These are phyloP conservation scores for Nasturtium officinale DNA, from an alignment of 345 rosid species.

Conservation along the genomic window DNA sequence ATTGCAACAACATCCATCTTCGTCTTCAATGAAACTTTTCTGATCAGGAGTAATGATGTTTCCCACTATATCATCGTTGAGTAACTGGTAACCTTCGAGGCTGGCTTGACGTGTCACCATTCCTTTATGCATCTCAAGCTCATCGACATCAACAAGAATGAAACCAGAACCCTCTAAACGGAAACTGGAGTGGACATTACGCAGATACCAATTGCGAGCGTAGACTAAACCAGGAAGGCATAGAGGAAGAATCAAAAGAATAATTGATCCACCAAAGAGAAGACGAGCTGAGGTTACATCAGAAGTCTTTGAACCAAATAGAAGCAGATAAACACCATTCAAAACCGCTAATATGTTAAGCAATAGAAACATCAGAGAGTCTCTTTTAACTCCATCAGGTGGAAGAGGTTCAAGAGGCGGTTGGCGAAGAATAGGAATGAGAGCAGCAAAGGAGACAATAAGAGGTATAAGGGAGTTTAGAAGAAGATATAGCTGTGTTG, in stretches of 20 bases:
- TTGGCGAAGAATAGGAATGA: slow-evolving; percentile 85
- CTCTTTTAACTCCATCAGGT: slow-evolving; percentile 66
- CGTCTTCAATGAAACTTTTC: slow-evolving; percentile 43
- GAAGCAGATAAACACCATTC: slow-evolving; percentile 83
- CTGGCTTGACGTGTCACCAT: slow-evolving; percentile 52
- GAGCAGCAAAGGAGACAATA: slow-evolving; percentile 57
- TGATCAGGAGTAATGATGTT: slow-evolving; percentile 18
- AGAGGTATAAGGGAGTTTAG: slow-evolving; percentile 74
- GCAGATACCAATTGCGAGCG: slow-evolving; percentile 77
- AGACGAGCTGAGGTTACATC: slow-evolving; percentile 49
- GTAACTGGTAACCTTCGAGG: slow-evolving; percentile 42
- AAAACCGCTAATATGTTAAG: slow-evolving; percentile 67
- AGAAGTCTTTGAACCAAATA: slow-evolving; percentile 55
- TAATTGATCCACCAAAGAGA: slow-evolving; percentile 70
- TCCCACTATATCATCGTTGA: slow-evolving; percentile 33
- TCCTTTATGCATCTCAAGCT: slow-evolving; percentile 85
- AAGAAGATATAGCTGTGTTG: slow-evolving; percentile 65
- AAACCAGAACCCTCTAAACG: slow-evolving; percentile 60
- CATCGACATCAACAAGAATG: slow-evolving; percentile 75
- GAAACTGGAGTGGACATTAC: slow-evolving; percentile 64
- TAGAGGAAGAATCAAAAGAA: slow-evolving; percentile 69
- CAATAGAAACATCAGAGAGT: slow-evolving; percentile 73
- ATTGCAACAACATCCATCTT: slow-evolving; percentile 49
- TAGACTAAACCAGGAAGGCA: slow-evolving; percentile 78
- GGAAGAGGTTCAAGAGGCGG: slow-evolving; percentile 79